Evolutionary conservation across 495 filamentous ascomycete genomes (phyloP), one percentile per base, ranked within the genome.

Genomic region (Entonaema liquescens): DNA sequence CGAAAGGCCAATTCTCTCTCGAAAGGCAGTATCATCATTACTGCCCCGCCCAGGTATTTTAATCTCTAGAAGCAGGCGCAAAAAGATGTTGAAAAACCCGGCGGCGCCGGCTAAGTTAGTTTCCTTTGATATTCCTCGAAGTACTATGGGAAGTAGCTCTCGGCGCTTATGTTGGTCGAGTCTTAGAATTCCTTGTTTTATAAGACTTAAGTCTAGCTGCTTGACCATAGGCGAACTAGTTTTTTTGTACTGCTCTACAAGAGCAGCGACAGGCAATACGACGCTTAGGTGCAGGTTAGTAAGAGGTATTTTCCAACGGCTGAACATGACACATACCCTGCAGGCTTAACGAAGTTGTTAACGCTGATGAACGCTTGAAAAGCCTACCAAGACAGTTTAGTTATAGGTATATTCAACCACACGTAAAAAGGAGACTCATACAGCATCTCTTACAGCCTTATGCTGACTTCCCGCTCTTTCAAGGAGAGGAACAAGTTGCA

Each of bases 211-310:
- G 82, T 98, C 95, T 78, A 97, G 93, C 75, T 97, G 92, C 64
- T 91, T 88, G 56, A 99, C 86, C 6, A 97, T 85, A 2, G 91
- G 83, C n/a, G 83, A 83, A 6, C 83, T 76, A 11, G 82, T 88
- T 23, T 90, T 90, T 74, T 97, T 98, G 84, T 95, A 98, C 76
- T 98, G 95, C 70, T 91, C 91, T 63, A 98, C 78, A 25, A 99
- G 84, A 17, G 89, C 88, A 8, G 87, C 85, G 26, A 99, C 94
- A 11, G 95, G 95, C 9, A 99, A 85, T 65, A 92, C 86, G 63
- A 97, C 91, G 15, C 89, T 85, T 67, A 76, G 76, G 52, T 28
- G 38, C 21, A 74, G 52, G 50, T 60, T 19, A 59, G 44, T 26
- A 42, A 28, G 38, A 4, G 23, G 5, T 12, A 35, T 11, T 2